These are phyloP conservation scores for Bruguiera sexangula DNA, from an alignment of 345 rosid species.

Conservation along the genomic window DNA sequence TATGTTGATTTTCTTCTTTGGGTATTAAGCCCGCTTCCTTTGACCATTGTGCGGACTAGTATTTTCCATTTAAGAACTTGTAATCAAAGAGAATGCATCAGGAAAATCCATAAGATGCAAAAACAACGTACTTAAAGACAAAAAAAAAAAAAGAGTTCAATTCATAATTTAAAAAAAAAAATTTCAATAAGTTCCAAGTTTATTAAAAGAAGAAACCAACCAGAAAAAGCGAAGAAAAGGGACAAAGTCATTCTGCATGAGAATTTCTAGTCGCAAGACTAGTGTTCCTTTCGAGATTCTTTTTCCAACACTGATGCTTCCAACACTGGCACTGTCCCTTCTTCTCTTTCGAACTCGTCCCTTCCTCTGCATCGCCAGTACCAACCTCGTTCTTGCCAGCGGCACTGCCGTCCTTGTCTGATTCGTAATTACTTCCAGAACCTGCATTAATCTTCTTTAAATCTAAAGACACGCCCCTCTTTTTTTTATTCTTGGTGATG, in stretches of 20 bases:
- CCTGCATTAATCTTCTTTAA: background rate
- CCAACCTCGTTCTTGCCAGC: background rate
- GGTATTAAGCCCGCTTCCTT: too few relatives aligned
- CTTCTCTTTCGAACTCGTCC: slow-evolving; percentile 10
- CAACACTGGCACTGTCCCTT: slow-evolving; percentile 33
- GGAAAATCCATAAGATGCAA: too few relatives aligned
- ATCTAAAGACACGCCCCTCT: background rate
- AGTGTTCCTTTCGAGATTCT: slow-evolving; percentile 23
- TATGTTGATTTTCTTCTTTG: too few relatives aligned
- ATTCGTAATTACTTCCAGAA: background rate
- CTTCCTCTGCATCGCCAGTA: background rate
- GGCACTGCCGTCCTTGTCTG: background rate
- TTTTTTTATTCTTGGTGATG: background rate
- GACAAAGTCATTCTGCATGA: background rate
- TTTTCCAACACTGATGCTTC: slow-evolving; percentile 39
- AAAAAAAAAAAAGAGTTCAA: too few relatives aligned
- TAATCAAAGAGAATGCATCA: too few relatives aligned
- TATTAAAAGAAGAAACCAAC: background rate
- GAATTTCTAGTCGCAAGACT: slow-evolving; percentile 21
- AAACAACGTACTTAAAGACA: too few relatives aligned
- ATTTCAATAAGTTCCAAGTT: too few relatives aligned
- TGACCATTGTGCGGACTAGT: too few relatives aligned
- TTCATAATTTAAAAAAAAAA: too few relatives aligned
- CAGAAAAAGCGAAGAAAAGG: background rate
- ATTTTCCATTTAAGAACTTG: too few relatives aligned